A percentile compares a stretch with the other conserved stretches of the same genome.
phyloP scores from a whole-genome alignment of 2,329 filamentous ascomycete genomes.

The Cytospora leucostoma region DNA sequence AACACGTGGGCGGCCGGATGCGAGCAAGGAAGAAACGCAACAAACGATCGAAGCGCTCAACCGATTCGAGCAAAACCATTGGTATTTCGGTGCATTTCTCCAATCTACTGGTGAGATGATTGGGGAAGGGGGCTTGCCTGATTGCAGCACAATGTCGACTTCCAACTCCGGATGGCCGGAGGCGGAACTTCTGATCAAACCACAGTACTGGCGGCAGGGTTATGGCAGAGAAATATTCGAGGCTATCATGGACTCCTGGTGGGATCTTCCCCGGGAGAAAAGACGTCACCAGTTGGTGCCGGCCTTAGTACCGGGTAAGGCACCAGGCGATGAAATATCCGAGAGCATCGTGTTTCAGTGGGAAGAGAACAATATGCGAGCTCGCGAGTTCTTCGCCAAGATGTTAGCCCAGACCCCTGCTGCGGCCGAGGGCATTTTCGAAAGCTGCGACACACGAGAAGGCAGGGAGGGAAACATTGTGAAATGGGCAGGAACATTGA shows the following conservation, averaged over 20 bases:
- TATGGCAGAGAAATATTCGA: slow-evolving; percentile 26
- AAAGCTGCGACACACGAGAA: slow-evolving; percentile 20
- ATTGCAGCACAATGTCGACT: slow-evolving; percentile 10
- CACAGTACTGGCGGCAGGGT: slow-evolving; percentile 18
- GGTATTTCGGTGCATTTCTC: slow-evolving; percentile 34
- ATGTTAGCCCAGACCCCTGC: slow-evolving; percentile 6
- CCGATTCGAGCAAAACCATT: slow-evolving; percentile 25
- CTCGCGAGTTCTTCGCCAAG: slow-evolving; percentile 16
- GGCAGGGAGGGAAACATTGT: slow-evolving; percentile 18
- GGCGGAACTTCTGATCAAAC: slow-evolving; percentile 21
- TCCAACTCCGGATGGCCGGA: slow-evolving; percentile 26
- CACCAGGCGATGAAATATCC: slow-evolving; percentile 15
- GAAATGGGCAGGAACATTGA: slow-evolving; percentile 12
- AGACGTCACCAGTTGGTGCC: slow-evolving; percentile 23
- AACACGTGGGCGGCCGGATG: slow-evolving; percentile 21
- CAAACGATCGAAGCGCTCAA: slow-evolving; percentile 12
- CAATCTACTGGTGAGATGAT: slow-evolving; percentile 34
- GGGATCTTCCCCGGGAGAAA: slow-evolving; percentile 24
- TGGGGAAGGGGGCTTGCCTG: slow-evolving; percentile 34
- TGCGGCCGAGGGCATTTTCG: slow-evolving; percentile 12
- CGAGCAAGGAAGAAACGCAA: slow-evolving; percentile 22
- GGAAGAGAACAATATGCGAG: slow-evolving; percentile 19
- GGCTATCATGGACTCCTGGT: slow-evolving; percentile 24
- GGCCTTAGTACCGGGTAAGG: background rate
- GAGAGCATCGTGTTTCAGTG: slow-evolving; percentile 21